Evolutionary conservation across 192 early-diverging fungal genomes (phyloP).

Genomic region (Anaeromyces robustus): DNA sequence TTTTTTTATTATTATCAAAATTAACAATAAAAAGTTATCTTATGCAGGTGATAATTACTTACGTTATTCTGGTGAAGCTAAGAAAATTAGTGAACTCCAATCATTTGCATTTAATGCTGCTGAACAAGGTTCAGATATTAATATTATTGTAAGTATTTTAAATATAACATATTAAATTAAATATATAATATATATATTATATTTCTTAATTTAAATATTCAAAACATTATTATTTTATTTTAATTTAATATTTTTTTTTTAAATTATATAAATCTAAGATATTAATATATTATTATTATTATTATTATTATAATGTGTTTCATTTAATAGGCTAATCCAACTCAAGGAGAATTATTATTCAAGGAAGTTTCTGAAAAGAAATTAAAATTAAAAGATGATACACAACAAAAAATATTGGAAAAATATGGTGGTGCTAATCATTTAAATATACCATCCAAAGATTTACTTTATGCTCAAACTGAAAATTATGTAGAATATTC

Average conservation of each 20-base stretch:
- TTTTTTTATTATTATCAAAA: constrained; percentile 4
- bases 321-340: constrained; percentile 71
- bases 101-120: constrained; percentile 89
- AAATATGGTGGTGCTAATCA: constrained; percentile 95
- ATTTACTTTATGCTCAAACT: constrained; percentile 76
- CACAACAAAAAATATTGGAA: constrained; percentile 54
- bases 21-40: neutral
- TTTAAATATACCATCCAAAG: constrained; percentile 72
- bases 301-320: too few species aligned
- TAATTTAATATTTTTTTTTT: too few species aligned
- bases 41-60: constrained; percentile 90
- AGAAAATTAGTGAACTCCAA: constrained; percentile 66
- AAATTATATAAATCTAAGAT: too few species aligned
- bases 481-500: constrained; percentile 96
- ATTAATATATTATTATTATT: too few species aligned
- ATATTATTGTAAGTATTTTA: constrained; percentile 19
- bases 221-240: too few species aligned
- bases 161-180: too few species aligned
- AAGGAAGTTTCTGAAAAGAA: constrained; percentile 72
- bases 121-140: constrained; percentile 65
- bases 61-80: constrained; percentile 72
- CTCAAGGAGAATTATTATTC: constrained; percentile 82
- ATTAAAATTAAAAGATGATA: constrained; percentile 55
- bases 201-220: too few species aligned
- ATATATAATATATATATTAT: too few species aligned